Conservation (phyloP, 1,139 yeast genomes). For the Nakaseomyces uthaithaninus region DNA sequence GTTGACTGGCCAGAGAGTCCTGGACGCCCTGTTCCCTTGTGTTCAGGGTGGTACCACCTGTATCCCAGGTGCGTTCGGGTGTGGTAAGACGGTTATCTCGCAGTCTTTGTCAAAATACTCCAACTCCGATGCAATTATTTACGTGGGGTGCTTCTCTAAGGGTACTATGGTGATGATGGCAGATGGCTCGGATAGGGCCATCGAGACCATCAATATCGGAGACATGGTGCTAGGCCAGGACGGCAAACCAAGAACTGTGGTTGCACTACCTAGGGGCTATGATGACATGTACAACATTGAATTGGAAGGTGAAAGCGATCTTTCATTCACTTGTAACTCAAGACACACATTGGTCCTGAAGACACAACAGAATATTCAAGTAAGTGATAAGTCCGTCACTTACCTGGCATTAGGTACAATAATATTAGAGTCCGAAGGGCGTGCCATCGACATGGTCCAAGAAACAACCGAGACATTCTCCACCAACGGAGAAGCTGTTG, state of each 20-base stretch:
- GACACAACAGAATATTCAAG: constrained; percentile 24
- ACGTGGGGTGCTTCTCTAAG: constrained; percentile 60
- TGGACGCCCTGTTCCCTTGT: constrained; percentile 96
- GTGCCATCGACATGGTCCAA: constrained; percentile 14
- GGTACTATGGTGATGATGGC: constrained; percentile 40
- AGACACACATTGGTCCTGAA: constrained; percentile 33
- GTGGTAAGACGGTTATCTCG: constrained; percentile 98
- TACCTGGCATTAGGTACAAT: constrained; percentile 21
- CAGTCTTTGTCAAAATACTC: constrained; percentile 96
- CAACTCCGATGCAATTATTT: constrained; percentile 91
- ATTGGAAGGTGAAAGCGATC: constrained; percentile 6
- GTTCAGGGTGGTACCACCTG: constrained; percentile 99
- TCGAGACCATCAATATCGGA: constrained; percentile 35
- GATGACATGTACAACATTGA: constrained; percentile 36
- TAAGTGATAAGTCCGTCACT: constrained; percentile 21
- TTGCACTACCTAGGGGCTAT: constrained; percentile 38
- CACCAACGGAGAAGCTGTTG: constrained; percentile 21
- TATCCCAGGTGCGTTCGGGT: constrained; percentile 99
- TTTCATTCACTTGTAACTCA: constrained; percentile 31
- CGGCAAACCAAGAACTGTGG: constrained; percentile 37
- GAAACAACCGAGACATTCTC: constrained; percentile 13
- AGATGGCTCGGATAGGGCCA: constrained; percentile 33
- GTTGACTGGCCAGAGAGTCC: constrained; percentile 96
- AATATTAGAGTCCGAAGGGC: constrained; percentile 10
- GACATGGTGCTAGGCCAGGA: constrained; percentile 40